Percentiles rank a stretch among this genome's conserved stretches.
Conservation (phyloP, 2,329 filamentous ascomycete genomes). For the Chaetothyriales sp. region DNA sequence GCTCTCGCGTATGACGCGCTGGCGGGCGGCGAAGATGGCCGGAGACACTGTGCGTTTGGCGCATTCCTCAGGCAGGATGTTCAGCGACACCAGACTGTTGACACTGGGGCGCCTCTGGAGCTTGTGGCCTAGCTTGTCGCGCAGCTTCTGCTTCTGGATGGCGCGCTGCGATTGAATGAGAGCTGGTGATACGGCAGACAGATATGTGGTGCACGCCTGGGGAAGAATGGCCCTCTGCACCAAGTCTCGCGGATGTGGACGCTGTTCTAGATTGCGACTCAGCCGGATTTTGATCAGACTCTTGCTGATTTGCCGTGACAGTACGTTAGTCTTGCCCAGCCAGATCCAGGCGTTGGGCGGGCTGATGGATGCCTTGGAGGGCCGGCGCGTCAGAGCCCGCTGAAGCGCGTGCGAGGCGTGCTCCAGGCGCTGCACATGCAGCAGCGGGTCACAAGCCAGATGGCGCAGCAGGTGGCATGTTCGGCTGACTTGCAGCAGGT, state of each 20-base stretch:
- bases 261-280: slow-evolving; percentile 44
- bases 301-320: slow-evolving; percentile 50
- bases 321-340: slow-evolving; percentile 50
- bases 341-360: slow-evolving; percentile 54
- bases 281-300: slow-evolving; percentile 54
- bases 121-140: slow-evolving; percentile 14
- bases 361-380: slow-evolving; percentile 46
- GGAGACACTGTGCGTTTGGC: slow-evolving; percentile 37
- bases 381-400: slow-evolving; percentile 42
- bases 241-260: slow-evolving; percentile 47
- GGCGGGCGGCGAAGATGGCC: slow-evolving; percentile 47
- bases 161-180: slow-evolving; percentile 16
- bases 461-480: slow-evolving; percentile 47
- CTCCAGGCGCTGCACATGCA: slow-evolving; percentile 50
- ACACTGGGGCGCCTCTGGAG: slow-evolving; percentile 20
- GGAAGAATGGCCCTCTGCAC: slow-evolving; percentile 53
- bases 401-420: slow-evolving; percentile 42
- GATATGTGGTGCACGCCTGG: slow-evolving; percentile 39
- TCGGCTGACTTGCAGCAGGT: slow-evolving; percentile 31
- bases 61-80: slow-evolving; percentile 22
- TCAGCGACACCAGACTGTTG: slow-evolving; percentile 21
- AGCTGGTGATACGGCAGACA: slow-evolving; percentile 13
- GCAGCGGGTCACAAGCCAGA: slow-evolving; percentile 50
- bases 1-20: slow-evolving; percentile 51
- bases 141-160: slow-evolving; percentile 10